Percentiles rank a stretch among this genome's conserved stretches.
Evolutionary conservation across 768 basidiomycete species (phyloP).

Genomic region (Tubosaeta brunneosetosa): DNA sequence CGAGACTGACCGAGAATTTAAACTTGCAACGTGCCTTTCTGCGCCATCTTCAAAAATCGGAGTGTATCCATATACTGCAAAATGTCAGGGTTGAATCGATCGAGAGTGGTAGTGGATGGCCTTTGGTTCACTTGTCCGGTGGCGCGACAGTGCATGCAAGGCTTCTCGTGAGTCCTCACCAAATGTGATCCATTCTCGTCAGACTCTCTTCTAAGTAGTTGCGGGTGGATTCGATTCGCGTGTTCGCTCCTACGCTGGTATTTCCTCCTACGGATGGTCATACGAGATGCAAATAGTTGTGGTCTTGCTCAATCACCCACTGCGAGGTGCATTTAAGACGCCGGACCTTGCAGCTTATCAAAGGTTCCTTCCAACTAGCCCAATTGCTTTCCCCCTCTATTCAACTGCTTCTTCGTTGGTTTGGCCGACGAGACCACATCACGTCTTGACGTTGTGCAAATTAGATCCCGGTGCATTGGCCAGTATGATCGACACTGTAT

Average conservation of each 20-base stretch:
- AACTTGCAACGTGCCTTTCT: constrained; percentile 89
- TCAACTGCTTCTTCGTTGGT: constrained; percentile 79
- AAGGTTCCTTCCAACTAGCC: constrained; percentile 91
- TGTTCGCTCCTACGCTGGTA: constrained; percentile 80
- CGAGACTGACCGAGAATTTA: constrained; percentile 84
- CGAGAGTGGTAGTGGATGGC: constrained; percentile 65
- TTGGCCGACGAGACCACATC: constrained; percentile 82
- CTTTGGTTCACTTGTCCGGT: constrained; percentile 68
- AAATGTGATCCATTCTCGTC: not conserved
- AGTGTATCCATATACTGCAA: constrained; percentile 61
- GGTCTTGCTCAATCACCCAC: constrained; percentile 74
- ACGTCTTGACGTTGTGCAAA: constrained; percentile 68
- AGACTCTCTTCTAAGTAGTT: constrained; percentile 56
- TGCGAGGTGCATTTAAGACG: constrained; percentile 55
- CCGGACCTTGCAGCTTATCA: constrained; percentile 86
- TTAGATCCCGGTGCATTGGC: constrained; percentile 60
- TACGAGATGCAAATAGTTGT: constrained; percentile 90
- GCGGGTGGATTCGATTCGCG: constrained; percentile 96
- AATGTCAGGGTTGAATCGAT: constrained; percentile 74
- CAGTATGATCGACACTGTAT: constrained; percentile 85
- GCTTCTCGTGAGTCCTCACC: constrained; percentile 54
- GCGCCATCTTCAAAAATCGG: constrained; percentile 48
- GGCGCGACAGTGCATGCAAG: constrained; percentile 62
- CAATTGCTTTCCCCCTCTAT: constrained; percentile 91
- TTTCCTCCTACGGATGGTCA: constrained; percentile 85